Percentiles rank a stretch among this genome's conserved stretches.
Conservation (phyloP, 768 basidiomycete genomes). For the Russula olivacea region DNA sequence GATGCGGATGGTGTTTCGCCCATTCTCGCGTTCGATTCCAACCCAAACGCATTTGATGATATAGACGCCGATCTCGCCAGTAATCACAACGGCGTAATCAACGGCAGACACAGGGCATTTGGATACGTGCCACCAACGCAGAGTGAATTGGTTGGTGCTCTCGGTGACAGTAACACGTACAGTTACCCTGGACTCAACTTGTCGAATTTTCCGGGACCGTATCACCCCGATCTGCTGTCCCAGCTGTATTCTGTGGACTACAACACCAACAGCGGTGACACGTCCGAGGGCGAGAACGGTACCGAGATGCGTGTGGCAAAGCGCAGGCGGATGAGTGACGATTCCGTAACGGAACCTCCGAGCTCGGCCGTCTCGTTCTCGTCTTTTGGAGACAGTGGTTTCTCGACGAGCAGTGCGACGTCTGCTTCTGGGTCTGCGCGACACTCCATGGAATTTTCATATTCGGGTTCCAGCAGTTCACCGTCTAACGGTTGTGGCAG, state of each 20-base stretch:
- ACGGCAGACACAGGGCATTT: conserved; percentile 12
- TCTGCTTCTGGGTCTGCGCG: conserved; percentile 53
- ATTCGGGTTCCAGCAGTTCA: conserved; percentile 41
- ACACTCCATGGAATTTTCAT: conserved; percentile 61
- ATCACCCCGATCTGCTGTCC: conserved; percentile 64
- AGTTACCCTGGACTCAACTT: conserved; percentile 36
- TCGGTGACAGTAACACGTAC: conserved; percentile 34
- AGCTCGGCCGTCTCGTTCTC: conserved; percentile 61
- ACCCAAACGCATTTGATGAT: conserved; percentile 12
- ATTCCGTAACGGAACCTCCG: conserved; percentile 45
- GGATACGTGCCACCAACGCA: conserved; percentile 37
- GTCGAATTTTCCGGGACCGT: conserved; percentile 58
- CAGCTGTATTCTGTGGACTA: conserved; percentile 51
- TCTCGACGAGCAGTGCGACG: conserved; percentile 39
- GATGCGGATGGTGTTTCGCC: conserved; percentile 48
- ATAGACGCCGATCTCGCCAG: conserved; percentile 34
- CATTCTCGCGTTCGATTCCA: conserved; percentile 64
- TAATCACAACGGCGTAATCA: conserved; percentile 40
- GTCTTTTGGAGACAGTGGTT: conserved; percentile 41
- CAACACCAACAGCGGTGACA: conserved; percentile 47
- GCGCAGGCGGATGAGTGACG: conserved; percentile 64
- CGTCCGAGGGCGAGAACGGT: conserved; percentile 37
- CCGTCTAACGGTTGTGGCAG: conserved; percentile 37
- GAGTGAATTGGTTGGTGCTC: conserved; percentile 49
- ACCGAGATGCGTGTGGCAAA: conserved; percentile 48